Evolutionary conservation across 2,329 filamentous ascomycete species (phyloP).

Genomic region (Graphium sp.): DNA sequence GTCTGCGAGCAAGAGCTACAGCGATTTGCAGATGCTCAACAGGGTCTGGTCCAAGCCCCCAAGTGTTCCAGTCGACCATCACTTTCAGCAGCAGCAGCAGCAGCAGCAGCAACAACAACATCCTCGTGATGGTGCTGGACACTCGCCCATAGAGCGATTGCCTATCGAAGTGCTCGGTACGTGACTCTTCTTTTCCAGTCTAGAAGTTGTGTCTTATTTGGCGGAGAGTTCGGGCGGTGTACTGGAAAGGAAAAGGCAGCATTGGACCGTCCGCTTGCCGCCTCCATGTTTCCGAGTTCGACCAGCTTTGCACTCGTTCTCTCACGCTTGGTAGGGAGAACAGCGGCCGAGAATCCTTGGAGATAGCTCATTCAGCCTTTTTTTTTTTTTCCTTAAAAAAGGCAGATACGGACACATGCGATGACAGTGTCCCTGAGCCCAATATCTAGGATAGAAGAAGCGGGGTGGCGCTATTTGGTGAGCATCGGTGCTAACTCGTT

Average conservation of each 20-base stretch:
- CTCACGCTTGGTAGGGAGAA: no score
- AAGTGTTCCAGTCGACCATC: conserved; percentile 4
- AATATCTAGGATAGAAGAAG: no score
- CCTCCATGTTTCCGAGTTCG: no score
- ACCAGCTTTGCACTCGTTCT: no score
- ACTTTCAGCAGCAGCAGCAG: no score
- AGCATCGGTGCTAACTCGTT: conserved; percentile 7
- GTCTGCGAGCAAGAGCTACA: conserved; percentile 42
- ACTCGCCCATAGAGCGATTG: conserved; percentile 46
- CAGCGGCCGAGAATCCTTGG: no score
- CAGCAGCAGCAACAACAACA: conserved; percentile 3
- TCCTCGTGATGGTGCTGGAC: conserved; percentile 17
- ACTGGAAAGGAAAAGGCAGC: no score
- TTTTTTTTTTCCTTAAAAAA: background rate
- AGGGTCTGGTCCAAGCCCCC: conserved; percentile 31
- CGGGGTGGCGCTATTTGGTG: no score
- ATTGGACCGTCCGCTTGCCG: no score
- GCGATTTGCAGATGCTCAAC: conserved; percentile 37
- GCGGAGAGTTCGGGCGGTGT: no score
- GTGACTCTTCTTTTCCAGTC: conserved; percentile 12
- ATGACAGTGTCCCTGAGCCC: background rate
- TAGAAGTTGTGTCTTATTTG: conserved; percentile 1
- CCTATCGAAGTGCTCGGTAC: conserved; percentile 56
- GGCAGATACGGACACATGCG: background rate
- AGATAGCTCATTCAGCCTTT: background rate